phyloP scores from a whole-genome alignment of 1,284 basidiomycete species.

The Caloboletus firmus region DNA sequence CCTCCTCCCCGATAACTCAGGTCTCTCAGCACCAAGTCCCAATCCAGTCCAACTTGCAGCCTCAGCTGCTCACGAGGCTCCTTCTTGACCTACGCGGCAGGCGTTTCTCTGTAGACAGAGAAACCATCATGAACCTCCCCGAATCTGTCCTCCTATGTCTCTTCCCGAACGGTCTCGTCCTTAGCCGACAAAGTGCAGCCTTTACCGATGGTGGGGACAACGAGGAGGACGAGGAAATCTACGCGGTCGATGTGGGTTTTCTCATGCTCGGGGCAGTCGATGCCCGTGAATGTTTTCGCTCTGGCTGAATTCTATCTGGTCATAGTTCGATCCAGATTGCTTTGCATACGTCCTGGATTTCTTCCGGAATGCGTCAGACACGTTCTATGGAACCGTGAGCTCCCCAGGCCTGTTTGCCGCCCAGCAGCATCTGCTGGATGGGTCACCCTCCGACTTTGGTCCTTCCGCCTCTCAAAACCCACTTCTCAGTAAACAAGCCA shows the following conservation, averaged over 20 bases:
- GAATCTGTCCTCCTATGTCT: constrained; percentile 96
- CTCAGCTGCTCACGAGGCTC: constrained; percentile 82
- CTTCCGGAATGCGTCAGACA: constrained; percentile 84
- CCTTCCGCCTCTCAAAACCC: constrained; percentile 80
- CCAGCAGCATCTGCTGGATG: constrained; percentile 76
- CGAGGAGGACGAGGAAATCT: constrained; percentile 91
- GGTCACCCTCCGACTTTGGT: constrained; percentile 61
- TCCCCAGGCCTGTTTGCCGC: constrained; percentile 74
- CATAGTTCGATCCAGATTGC: constrained; percentile 94
- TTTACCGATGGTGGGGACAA: constrained; percentile 73
- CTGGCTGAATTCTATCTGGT: constrained; percentile 12
- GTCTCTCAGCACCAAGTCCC: constrained; percentile 69
- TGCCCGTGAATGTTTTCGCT: not conserved
- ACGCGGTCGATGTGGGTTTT: constrained; percentile 87
- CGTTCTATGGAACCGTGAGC: constrained; percentile 87
- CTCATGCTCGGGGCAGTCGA: constrained; percentile 9
- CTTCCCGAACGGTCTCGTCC: constrained; percentile 95
- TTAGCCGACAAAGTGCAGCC: constrained; percentile 81
- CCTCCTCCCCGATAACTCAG: constrained; percentile 82
- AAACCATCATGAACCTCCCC: constrained; percentile 97
- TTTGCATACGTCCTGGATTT: constrained; percentile 92
- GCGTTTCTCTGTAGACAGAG: constrained; percentile 94
- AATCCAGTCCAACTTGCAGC: constrained; percentile 71
- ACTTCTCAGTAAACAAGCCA: constrained; percentile 93
- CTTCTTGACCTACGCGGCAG: constrained; percentile 90